A percentile compares a stretch with the other conserved stretches of the same genome.
phyloP scores from a whole-genome alignment of 441 rosid genomes.

The Capsella rubella region DNA sequence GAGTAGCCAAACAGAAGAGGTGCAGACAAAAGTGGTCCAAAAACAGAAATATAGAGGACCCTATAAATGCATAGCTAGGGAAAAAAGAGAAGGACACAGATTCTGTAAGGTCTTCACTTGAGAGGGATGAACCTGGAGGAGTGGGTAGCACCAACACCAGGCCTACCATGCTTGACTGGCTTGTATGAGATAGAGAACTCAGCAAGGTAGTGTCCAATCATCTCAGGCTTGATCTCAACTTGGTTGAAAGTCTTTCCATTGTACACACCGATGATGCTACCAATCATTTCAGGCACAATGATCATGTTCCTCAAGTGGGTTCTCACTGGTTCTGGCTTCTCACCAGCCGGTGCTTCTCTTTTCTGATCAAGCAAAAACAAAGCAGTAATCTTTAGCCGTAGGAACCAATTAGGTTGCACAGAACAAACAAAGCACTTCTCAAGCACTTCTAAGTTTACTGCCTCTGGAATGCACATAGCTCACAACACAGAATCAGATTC shows the following conservation, averaged over 20 bases:
- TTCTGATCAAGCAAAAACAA: slow-evolving; percentile 36
- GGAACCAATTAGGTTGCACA: slow-evolving; percentile 3
- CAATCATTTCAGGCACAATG: slow-evolving; percentile 64
- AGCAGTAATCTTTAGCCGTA: neutral
- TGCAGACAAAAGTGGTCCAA: slow-evolving; percentile 2
- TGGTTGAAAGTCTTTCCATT: slow-evolving; percentile 65
- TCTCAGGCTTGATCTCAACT: slow-evolving; percentile 65
- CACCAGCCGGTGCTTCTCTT: slow-evolving; percentile 60
- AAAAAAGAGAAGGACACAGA: neutral
- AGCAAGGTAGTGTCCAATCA: slow-evolving; percentile 63
- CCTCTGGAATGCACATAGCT: neutral
- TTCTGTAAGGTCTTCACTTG: slow-evolving; percentile 47
- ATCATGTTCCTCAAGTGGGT: slow-evolving; percentile 61
- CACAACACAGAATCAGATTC: neutral
- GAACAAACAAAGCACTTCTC: neutral
- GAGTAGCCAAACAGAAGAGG: neutral
- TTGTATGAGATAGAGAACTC: slow-evolving; percentile 64
- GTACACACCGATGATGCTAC: slow-evolving; percentile 60
- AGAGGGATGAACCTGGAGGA: slow-evolving; percentile 72
- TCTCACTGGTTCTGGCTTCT: slow-evolving; percentile 61
- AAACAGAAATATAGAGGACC: neutral
- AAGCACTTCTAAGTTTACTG: neutral
- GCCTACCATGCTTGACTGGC: slow-evolving; percentile 67
- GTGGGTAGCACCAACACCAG: slow-evolving; percentile 64
- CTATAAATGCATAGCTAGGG: neutral